These are phyloP conservation scores for Prototheca stagnorum DNA, from an alignment of 163 green algal species.

Conservation along the genomic window DNA sequence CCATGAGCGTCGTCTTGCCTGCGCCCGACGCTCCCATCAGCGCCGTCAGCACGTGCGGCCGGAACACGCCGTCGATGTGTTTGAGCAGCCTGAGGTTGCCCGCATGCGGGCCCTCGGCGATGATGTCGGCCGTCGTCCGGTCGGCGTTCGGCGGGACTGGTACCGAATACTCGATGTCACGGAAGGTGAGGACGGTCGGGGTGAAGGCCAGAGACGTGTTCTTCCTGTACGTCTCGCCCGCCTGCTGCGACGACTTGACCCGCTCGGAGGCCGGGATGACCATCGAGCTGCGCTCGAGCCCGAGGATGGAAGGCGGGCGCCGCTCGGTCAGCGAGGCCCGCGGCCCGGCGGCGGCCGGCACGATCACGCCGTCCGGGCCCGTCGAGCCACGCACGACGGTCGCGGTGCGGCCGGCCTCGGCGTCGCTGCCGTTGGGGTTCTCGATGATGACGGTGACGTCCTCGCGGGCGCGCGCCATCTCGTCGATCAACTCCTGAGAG, in stretches of 20 bases:
- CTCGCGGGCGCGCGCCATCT: not conserved
- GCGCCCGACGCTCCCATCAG: conserved; percentile 31
- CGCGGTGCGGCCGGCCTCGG: not conserved
- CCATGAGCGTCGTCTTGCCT: conserved; percentile 40
- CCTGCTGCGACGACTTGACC: not conserved
- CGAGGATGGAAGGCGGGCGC: not conserved
- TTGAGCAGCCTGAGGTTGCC: conserved; percentile 41
- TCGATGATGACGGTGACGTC: not conserved
- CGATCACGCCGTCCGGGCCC: not conserved
- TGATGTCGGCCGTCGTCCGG: not conserved
- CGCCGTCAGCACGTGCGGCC: conserved; percentile 48
- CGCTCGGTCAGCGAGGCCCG: not conserved
- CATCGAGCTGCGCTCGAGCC: too few species aligned
- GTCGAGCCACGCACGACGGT: not conserved
- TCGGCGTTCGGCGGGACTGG: conserved; percentile 2
- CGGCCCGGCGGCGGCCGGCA: not conserved
- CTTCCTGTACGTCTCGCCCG: conserved; percentile 5
- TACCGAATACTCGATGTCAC: conserved; percentile 6
- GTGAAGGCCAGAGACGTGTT: not conserved
- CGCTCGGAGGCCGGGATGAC: not conserved
- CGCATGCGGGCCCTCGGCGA: not conserved
- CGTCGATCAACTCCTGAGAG: not conserved
- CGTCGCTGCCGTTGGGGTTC: not conserved
- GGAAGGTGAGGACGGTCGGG: conserved; percentile 4
- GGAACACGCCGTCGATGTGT: conserved; percentile 43